Evolutionary conservation across 257 asterid genomes (phyloP), one percentile per base, ranked within the genome.

Genomic region (Nyctanthes arbortristis): DNA sequence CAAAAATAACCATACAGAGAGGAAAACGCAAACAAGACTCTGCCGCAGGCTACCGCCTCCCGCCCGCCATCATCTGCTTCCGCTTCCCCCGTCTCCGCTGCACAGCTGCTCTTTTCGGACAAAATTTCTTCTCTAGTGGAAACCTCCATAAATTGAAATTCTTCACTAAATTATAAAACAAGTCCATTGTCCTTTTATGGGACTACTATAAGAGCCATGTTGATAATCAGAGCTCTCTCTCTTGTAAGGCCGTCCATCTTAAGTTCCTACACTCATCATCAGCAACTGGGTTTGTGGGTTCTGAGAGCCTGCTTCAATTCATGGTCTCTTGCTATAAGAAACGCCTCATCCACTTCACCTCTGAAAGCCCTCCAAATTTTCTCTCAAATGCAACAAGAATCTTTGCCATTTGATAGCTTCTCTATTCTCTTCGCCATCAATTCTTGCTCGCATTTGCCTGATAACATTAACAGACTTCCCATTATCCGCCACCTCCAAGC

Each of bases 401-500:
- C 75, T 30, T 43, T 56, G 25, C 72, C 78, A 31, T 74, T 60
- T 60, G 87, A 88, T 64, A 63, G 84, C 27, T 85, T 79, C 67
- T 74, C 87, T 3, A 66, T 79, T 61, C 84, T 84, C 65, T 82
- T 37, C 25, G 81, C 88, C 24, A 70, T 86, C 11, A 86, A 86
- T 70, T 78, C 87, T n/a, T 84, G 83, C 77, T 43, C 85, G 47
- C 35, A 35, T 40, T 49, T 76, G 24, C 80, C 79, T 39, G 49
- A 69, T 60, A 67, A 33, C 74, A 29, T 79, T 67, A 16, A 52
- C 63, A 72, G 61, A 47, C 49, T 68, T 0, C 45, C 70, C 40
- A 45, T 71, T 56, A 28, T 70, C 6, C 83, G 84, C 59, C 94
- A 87, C 66, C 80, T 87, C 59, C 91, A 87, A 65, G 82, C 91